A percentile compares a stretch with the other conserved stretches of the same genome.
Conservation (phyloP, 1,139 yeast species). For the Citeromyces hawaiiensis region DNA sequence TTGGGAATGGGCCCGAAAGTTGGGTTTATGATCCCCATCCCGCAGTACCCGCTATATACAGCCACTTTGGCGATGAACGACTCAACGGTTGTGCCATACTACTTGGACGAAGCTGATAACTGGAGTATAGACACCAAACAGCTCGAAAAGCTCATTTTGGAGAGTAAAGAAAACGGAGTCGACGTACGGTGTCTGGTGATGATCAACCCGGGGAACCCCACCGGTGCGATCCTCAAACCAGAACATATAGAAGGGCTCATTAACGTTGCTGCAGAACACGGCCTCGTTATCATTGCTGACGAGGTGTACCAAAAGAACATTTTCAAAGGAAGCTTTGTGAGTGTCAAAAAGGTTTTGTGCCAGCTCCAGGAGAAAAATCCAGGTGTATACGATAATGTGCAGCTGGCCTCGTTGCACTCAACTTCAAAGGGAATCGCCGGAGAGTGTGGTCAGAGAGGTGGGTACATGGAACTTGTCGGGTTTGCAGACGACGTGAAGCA, state of each 20-base stretch:
- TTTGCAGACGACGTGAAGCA: conserved; percentile 58
- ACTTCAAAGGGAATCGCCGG: conserved; percentile 96
- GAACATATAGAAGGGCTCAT: conserved; percentile 60
- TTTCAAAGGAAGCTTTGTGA: conserved; percentile 50
- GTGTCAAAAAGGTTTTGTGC: conserved; percentile 56
- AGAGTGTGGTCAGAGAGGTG: conserved; percentile 99
- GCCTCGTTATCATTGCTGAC: conserved; percentile 87
- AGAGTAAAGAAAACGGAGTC: conserved; percentile 39
- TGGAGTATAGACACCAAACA: conserved; percentile 77
- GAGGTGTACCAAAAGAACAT: conserved; percentile 95
- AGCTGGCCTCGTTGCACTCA: conserved; percentile 87
- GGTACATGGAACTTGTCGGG: conserved; percentile 90
- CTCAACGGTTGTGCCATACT: conserved; percentile 80
- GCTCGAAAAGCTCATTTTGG: conserved; percentile 41
- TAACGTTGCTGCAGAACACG: conserved; percentile 69
- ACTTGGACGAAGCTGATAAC: conserved; percentile 58
- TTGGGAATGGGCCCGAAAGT: conserved; percentile 52
- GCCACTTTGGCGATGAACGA: conserved; percentile 79
- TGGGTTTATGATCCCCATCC: conserved; percentile 90
- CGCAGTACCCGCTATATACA: conserved; percentile 93
- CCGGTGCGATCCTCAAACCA: conserved; percentile 67
- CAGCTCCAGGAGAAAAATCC: conserved; percentile 38
- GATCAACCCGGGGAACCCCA: conserved; percentile 97
- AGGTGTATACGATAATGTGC: conserved; percentile 53
- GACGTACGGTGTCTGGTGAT: conserved; percentile 74